Base-by-base conservation (phyloP, 768 basidiomycete genomes). In the Mycena leptocephala region DNA sequence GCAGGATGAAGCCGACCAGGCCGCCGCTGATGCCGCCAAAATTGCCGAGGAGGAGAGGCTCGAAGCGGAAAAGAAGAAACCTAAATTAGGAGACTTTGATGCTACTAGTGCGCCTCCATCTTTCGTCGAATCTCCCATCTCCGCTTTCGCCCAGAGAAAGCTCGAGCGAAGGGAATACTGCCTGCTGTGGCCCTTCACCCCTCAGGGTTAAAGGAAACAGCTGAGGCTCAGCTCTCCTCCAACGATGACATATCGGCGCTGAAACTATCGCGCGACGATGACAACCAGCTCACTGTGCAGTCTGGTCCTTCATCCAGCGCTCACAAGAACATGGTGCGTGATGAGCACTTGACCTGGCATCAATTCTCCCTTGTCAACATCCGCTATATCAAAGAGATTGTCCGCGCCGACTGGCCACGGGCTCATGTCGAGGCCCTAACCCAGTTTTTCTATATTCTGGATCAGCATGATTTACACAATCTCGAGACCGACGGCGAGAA, bases 371-470 rank as follows among this genome's bases (percentile, higher is more conserved):
- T 67, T 1, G 65, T 55, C 0, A 37, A 18, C 7, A 30, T 32
- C 46, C 62, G 71, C 22, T 74, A 61, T 35, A 24, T 74, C 32
- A 48, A 61, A 14, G 65, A 74, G 30, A 58, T 67, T 5, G 11
- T 13, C 0, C 33, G 43, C 3, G 72, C 65, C 1, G 16, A 43
- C 35, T 74, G 72, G 72, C 30, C 53, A 0, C 1, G 10, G 3
- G 10, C 0, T 2, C 72, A 74, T 24, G 53, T 74, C 56, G 14
- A 67, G 1, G 56, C 56, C 0, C 56, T 74, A 2, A 48, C 39
- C 41, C 55, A 67, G 20, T 74, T 74, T n/a, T 67, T 74, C 65
- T 74, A 43, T 35, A 5, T 3, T 83, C 81, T 1, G 80, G 18
- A 51, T n/a, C 16, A 6, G 6, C 48, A 51, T 11, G 16, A 6